Evolutionary conservation across 148 eudicot genomes (phyloP).

Genomic region (Vaccinium macrocarpon): DNA sequence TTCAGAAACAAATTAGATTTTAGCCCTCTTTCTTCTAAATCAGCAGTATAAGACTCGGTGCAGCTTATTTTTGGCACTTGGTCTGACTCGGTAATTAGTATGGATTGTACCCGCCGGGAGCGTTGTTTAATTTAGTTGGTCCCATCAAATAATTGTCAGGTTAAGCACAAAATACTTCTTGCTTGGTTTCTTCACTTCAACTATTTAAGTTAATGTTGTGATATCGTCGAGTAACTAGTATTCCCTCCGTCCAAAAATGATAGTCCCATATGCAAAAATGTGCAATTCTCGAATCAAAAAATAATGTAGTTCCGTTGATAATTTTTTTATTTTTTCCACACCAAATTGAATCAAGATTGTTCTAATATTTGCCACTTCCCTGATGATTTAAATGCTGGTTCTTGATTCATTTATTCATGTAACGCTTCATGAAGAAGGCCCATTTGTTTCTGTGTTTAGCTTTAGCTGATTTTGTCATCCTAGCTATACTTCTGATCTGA

Average conservation of each 20-base stretch:
- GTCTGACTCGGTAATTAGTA: neutral
- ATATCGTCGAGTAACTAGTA: no score
- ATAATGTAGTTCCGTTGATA: no score
- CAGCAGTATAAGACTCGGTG: neutral
- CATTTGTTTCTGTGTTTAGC: neutral
- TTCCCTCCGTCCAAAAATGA: no score
- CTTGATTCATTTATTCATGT: neutral
- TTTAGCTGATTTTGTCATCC: neutral
- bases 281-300: no score
- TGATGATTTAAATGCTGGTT: neutral
- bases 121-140: neutral
- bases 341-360: no score
- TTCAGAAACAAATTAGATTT: neutral
- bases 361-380: neutral
- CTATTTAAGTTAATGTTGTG: neutral
- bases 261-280: no score
- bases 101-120: neutral
- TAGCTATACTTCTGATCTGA: neutral
- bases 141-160: constrained; percentile 6
- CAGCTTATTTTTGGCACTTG: neutral
- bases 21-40: neutral
- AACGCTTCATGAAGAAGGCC: neutral
- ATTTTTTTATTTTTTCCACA: no score
- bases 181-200: neutral
- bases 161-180: constrained; percentile 1